Base-by-base conservation (phyloP, 106 monocot genomes). In the Dendrobium chrysotoxum region DNA sequence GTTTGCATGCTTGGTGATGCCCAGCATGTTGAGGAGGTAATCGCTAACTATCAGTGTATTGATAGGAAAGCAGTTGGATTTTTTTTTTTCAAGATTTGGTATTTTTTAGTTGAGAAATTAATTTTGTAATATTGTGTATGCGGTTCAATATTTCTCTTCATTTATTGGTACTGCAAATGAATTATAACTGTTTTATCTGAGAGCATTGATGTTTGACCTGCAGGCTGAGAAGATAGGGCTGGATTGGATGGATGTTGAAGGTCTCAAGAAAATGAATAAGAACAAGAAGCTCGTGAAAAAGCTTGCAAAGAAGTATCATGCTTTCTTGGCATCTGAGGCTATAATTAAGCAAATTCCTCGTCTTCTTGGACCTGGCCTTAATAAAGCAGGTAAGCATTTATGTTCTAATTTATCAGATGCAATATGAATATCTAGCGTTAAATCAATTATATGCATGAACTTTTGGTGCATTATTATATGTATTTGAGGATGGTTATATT, bases 1-100 rank as follows among this genome's bases (percentile, higher is more conserved):
- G 81, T 87, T 67, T 87, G 87, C 87, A 87, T 87, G 87, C 84
- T 87, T 66, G 87, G 87, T 46, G 87, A 87, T 87, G 87, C 87
- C 40, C 87, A 87, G 65, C 87, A 87, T 79, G 86, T 86, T 16
- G 86, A 86, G 71, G 86, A 86, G 86, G 80, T 79, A 66, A 28
- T 23, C 15, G 16, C 35, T 38, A 47, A 12, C 18, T 40, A 10
- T 78, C 35, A 55, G 35, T 79, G 2, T 45, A 21, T 66, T 61
- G 12, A 50, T 50, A 13, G 0, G 13, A 50, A 50, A 50, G 50
- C 50, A 50, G 50, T 13, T 16, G 11, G 13, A 50, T 50, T 13
- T 1, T 13, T 13, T 50, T 50, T 2, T 13, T 15, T 23, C 40
- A 12, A 8, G n/a, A 20, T 75, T 18, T 18, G 20, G 30, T 80